Conservation (phyloP, 345 rosid species). For the Linum trigynum region DNA sequence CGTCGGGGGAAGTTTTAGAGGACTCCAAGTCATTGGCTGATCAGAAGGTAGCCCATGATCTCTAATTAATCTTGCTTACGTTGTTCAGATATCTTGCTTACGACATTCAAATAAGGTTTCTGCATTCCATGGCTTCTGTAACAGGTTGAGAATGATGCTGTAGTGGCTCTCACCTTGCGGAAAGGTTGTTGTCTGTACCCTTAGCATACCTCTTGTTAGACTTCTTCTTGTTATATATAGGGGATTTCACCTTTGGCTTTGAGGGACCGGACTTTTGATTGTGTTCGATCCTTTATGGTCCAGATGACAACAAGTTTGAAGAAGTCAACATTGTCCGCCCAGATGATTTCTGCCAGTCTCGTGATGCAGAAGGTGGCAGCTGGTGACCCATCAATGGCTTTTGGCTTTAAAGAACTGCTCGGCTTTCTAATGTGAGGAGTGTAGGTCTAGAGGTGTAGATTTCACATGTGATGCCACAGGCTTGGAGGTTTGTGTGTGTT, state of each 20-base stretch:
- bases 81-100: background rate
- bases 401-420: background rate
- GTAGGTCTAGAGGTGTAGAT: background rate
- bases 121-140: slow-evolving; percentile 10
- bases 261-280: slow-evolving; percentile 2
- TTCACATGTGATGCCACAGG: too few species aligned
- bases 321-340: slow-evolving; percentile 54
- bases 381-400: slow-evolving; percentile 26
- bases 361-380: slow-evolving; percentile 41
- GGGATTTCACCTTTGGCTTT: background rate
- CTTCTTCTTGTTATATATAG: background rate
- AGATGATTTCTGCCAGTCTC: slow-evolving; percentile 50
- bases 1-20: slow-evolving; percentile 50
- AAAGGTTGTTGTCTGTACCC: slow-evolving; percentile 45
- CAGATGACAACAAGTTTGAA: slow-evolving; percentile 71
- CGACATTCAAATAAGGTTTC: background rate
- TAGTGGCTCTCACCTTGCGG: slow-evolving; percentile 76
- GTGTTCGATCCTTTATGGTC: background rate
- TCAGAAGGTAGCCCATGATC: slow-evolving; percentile 42
- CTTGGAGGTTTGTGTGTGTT: too few species aligned
- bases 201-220: background rate
- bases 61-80: background rate
- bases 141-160: slow-evolving; percentile 95
- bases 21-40: slow-evolving; percentile 80
- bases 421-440: background rate